Evolutionary conservation across 2,329 filamentous ascomycete genomes (phyloP).

Genomic region (Didymella lethalis): DNA sequence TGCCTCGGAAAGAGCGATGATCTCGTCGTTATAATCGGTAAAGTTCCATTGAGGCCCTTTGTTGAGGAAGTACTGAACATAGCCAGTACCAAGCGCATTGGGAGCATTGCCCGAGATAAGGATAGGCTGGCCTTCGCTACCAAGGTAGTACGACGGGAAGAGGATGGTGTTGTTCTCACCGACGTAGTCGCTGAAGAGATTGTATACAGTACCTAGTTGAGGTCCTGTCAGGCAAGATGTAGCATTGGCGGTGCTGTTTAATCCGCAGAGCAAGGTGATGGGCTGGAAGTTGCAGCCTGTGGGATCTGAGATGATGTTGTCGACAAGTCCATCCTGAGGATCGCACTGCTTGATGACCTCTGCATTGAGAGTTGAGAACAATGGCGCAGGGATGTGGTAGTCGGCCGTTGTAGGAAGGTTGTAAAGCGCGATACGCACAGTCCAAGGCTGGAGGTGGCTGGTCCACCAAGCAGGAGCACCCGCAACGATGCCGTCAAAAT

Average conservation of each 20-base stretch:
- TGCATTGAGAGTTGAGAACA: constrained; percentile 57
- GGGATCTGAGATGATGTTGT: constrained; percentile 59
- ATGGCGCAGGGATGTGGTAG: constrained; percentile 54
- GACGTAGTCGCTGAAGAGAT: constrained; percentile 54
- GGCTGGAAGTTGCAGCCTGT: constrained; percentile 54
- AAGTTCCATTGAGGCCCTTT: constrained; percentile 51
- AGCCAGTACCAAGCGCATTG: constrained; percentile 50
- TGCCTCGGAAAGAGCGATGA: constrained; percentile 51
- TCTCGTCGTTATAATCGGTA: constrained; percentile 50
- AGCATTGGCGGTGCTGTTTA: constrained; percentile 42
- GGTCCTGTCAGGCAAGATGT: constrained; percentile 54
- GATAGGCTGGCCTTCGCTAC: constrained; percentile 50
- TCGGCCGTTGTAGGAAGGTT: constrained; percentile 58
- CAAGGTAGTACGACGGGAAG: constrained; percentile 52
- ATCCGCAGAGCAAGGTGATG: constrained; percentile 49
- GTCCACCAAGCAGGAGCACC: constrained; percentile 63
- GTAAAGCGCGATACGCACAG: constrained; percentile 56
- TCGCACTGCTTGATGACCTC: constrained; percentile 61
- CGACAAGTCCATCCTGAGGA: constrained; percentile 57
- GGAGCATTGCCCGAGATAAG: constrained; percentile 50
- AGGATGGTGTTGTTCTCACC: constrained; percentile 53
- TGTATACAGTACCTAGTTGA: constrained; percentile 54
- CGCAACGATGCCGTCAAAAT: constrained; percentile 67
- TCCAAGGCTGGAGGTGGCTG: constrained; percentile 56
- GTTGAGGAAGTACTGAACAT: constrained; percentile 55